A percentile compares a stretch with the other conserved stretches of the same genome.
Conservation (phyloP, 805 yeast genomes). For the Candida schatavii region DNA sequence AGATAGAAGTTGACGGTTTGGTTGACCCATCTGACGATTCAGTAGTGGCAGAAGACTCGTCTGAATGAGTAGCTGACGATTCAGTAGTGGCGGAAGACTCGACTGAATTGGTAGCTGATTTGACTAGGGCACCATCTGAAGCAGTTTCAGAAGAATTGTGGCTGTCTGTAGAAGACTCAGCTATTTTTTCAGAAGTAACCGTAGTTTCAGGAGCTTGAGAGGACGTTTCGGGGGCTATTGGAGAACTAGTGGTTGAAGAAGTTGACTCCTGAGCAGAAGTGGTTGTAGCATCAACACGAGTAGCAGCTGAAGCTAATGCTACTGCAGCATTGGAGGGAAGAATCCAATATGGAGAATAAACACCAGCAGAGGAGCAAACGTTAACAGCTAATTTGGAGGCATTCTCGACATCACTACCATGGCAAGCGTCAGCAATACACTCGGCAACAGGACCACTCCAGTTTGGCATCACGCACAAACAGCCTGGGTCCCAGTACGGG, state of each 20-base stretch:
- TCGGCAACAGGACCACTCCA: slow-evolving; percentile 44
- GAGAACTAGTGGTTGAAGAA: not conserved
- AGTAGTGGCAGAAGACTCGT: no score
- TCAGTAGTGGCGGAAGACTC: no score
- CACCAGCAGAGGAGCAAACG: slow-evolving; percentile 34
- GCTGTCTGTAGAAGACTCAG: no score
- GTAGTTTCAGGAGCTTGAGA: no score
- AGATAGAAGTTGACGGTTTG: no score
- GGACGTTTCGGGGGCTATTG: no score
- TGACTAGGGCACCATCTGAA: no score
- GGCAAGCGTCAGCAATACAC: slow-evolving; percentile 39
- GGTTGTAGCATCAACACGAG: slow-evolving; percentile 14
- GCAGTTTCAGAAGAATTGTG: no score
- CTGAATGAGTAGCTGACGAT: no score
- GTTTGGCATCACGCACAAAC: slow-evolving; percentile 48
- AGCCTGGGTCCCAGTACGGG: slow-evolving; percentile 53
- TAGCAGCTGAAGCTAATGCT: slow-evolving; percentile 18
- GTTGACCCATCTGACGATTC: no score
- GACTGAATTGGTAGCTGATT: no score
- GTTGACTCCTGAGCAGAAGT: not conserved
- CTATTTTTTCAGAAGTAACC: no score
- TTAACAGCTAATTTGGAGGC: slow-evolving; percentile 31
- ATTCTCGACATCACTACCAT: slow-evolving; percentile 30
- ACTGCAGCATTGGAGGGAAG: slow-evolving; percentile 22
- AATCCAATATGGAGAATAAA: slow-evolving; percentile 32